Evolutionary conservation across 2,329 filamentous ascomycete species (phyloP), one percentile per base, ranked within the genome.

Genomic region (Penicillium sumatraense): DNA sequence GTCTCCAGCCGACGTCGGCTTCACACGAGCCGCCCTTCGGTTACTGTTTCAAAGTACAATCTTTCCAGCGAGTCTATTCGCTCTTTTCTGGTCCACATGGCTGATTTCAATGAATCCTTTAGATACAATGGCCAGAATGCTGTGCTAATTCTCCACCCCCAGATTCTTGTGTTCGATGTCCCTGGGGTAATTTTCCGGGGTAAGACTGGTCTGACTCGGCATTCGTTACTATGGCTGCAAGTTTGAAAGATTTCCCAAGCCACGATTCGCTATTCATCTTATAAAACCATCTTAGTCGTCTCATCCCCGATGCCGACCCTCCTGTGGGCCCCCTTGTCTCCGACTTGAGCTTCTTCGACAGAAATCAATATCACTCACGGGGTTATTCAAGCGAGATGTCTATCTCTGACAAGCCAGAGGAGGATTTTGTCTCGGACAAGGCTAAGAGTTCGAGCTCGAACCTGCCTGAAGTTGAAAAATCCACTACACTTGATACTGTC

Each of bases 401-500:
- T 26, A 8, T 35, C 13, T 36, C 23, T 16, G 49, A 51, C 23
- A 51, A 51, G 20, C 27, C 49, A 5, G 40, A 36, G 8, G 49
- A 54, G 24, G 56, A 57, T 36, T 56, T 56, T 29, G 14, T 55
- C 26, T 53, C 55, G 16, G 60, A 62, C 9, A 45, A 59, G 33
- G 54, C 41, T 27, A 61, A 61, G 16, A 24, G 14, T 18, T 41
- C 44, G 14, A 49, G 38, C 49, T 50, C 40, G 20, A 26, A 54
- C 11, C 23, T 52, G 8, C 41, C 53, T 21, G 54, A 50, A 41
- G 50, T 49, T 23, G 56, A 58, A 50, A 59, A 64, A 27, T 42
- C 48, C 10, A 56, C 61, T 27, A 54, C 44, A 10, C 62, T 73
- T 48, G 70, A 75, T 54, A 76, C 73, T 5, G 45, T 74, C 13